Evolutionary conservation across 1,284 basidiomycete genomes (phyloP).

Genomic region (Anthracocystis panici-leucophaei): DNA sequence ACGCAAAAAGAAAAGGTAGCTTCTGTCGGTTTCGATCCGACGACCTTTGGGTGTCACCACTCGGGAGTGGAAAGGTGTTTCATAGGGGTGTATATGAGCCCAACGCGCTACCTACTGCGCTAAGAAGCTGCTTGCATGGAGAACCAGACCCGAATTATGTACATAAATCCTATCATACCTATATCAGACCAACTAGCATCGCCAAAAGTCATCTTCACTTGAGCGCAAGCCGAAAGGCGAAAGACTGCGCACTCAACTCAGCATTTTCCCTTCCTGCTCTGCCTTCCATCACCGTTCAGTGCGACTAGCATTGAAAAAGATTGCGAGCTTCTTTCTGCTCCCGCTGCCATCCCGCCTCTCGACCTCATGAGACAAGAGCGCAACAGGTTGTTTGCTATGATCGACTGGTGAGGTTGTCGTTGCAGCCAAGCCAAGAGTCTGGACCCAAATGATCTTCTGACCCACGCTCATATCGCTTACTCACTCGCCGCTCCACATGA

Average conservation of each 20-base stretch:
- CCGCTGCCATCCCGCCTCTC: background rate
- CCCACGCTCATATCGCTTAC: background rate
- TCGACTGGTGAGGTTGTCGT: background rate
- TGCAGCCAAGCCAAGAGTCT: background rate
- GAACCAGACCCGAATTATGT: too few species aligned
- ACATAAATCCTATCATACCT: too few species aligned
- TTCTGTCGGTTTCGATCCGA: constrained; percentile 60
- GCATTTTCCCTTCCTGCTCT: background rate
- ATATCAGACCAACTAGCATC: too few species aligned
- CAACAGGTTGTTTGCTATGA: too few species aligned
- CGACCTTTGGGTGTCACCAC: constrained; percentile 56
- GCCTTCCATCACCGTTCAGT: background rate
- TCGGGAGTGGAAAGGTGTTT: constrained; percentile 40
- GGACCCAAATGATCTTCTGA: background rate
- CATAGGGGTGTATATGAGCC: constrained; percentile 42
- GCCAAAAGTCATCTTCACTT: constrained; percentile 9
- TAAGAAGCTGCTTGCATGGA: constrained; percentile 48
- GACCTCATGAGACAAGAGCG: background rate
- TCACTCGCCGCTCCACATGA: background rate
- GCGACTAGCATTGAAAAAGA: background rate
- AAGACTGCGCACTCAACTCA: constrained; percentile 1
- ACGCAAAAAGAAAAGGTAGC: constrained; percentile 50
- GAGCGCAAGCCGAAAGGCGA: background rate
- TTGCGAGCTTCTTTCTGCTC: background rate
- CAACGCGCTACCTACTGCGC: constrained; percentile 54